Evolutionary conservation across 2,329 filamentous ascomycete species (phyloP).

Genomic region (Bipolaris sorokiniana): DNA sequence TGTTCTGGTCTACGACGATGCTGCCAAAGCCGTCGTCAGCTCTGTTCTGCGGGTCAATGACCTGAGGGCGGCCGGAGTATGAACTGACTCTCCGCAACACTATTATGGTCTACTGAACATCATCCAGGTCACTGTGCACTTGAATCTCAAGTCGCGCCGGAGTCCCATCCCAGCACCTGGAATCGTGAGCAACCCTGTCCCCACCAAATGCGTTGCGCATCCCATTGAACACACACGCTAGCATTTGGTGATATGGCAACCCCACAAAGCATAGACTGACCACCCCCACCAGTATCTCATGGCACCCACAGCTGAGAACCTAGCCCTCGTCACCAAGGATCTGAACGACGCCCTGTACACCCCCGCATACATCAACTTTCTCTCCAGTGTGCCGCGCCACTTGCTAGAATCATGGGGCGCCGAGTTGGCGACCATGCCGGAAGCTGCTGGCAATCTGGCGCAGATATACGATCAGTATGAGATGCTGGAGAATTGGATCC

Average conservation of each 20-base stretch:
- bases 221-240: neutral
- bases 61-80: conserved; percentile 81
- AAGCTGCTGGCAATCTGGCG: conserved; percentile 86
- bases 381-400: conserved; percentile 88
- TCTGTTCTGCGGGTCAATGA: conserved; percentile 95
- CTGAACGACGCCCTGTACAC: conserved; percentile 82
- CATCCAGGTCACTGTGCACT: conserved; percentile 50
- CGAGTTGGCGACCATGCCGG: conserved; percentile 76
- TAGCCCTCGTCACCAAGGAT: conserved; percentile 82
- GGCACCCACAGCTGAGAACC: conserved; percentile 81
- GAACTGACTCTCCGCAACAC: neutral
- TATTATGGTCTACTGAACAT: conserved; percentile 67
- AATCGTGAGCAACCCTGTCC: neutral
- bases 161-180: conserved; percentile 75
- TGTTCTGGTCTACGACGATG: conserved; percentile 88
- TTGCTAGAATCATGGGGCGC: conserved; percentile 93
- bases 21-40: conserved; percentile 87
- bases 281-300: conserved; percentile 90
- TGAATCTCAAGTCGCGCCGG: conserved; percentile 76
- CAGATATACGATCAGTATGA: conserved; percentile 83
- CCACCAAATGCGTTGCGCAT: neutral
- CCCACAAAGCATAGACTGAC: conserved; percentile 12
- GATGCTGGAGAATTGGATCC: neutral
- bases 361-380: conserved; percentile 95
- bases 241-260: neutral